These are phyloP conservation scores for Dissophora globulifera DNA, from an alignment of 192 early-diverging fungal species.

Conservation along the genomic window DNA sequence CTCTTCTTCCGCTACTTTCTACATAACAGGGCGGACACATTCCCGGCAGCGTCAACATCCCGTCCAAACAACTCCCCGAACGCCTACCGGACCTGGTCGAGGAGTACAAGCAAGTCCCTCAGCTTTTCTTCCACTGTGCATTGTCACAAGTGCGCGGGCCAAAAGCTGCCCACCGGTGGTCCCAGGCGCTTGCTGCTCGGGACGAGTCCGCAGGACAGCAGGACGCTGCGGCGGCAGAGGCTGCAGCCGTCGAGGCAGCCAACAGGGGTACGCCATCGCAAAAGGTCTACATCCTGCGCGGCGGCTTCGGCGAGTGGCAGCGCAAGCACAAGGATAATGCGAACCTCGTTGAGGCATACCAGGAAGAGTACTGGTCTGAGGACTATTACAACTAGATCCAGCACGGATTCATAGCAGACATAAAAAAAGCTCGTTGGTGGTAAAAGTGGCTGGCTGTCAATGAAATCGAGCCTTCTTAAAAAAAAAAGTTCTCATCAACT, in stretches of 20 bases:
- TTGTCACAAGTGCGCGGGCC: slow-evolving; percentile 86
- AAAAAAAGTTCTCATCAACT: too few species aligned
- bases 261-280: slow-evolving; percentile 37
- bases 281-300: slow-evolving; percentile 67
- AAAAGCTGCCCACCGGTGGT: slow-evolving; percentile 74
- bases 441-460: background rate
- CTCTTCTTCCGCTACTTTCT: background rate
- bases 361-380: slow-evolving; percentile 59
- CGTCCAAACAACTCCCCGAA: slow-evolving; percentile 68
- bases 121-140: slow-evolving; percentile 88
- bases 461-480: too few species aligned
- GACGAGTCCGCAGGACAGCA: background rate
- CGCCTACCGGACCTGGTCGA: slow-evolving; percentile 54
- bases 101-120: slow-evolving; percentile 67
- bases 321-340: slow-evolving; percentile 63
- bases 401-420: background rate
- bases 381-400: too few species aligned
- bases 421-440: background rate
- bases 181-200: slow-evolving; percentile 49
- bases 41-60: slow-evolving; percentile 78
- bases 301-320: slow-evolving; percentile 77
- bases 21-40: slow-evolving; percentile 83
- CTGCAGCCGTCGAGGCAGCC: slow-evolving; percentile 15
- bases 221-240: slow-evolving; percentile 5
- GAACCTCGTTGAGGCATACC: slow-evolving; percentile 68